Evolutionary conservation across 139 green algal genomes (phyloP).

Genomic region (Picochlorum costavermella): DNA sequence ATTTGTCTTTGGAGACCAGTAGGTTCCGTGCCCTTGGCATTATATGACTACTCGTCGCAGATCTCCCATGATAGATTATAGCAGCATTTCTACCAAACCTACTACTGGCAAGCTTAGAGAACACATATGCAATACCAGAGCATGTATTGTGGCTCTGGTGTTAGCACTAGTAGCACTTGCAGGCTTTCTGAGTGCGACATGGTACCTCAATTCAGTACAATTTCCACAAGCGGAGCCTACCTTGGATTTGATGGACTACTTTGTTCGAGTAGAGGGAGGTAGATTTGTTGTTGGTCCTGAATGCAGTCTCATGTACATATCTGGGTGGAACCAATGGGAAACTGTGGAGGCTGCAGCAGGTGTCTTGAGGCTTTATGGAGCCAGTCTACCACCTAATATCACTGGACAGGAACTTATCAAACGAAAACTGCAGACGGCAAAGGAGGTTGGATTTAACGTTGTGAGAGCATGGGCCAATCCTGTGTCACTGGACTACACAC

Average conservation of each 20-base stretch:
- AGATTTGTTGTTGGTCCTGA: constrained; percentile 28
- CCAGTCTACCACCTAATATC: constrained; percentile 28
- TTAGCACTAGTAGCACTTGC: too few relatives aligned
- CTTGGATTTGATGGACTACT: constrained; percentile 22
- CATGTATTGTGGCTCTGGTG: too few relatives aligned
- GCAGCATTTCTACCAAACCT: too few relatives aligned
- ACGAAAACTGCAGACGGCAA: constrained; percentile 27
- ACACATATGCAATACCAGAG: too few relatives aligned
- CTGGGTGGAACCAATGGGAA: constrained; percentile 43
- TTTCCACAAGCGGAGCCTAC: too few relatives aligned
- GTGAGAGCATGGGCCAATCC: constrained; percentile 33
- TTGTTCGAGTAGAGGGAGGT: constrained; percentile 24
- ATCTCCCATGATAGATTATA: too few relatives aligned
- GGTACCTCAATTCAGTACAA: too few relatives aligned
- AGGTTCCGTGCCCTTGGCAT: too few relatives aligned
- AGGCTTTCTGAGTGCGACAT: too few relatives aligned
- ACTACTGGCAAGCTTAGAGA: too few relatives aligned
- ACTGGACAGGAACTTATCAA: constrained; percentile 30
- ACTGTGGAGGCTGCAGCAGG: constrained; percentile 40
- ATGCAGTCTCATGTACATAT: constrained; percentile 30
- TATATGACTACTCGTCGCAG: too few relatives aligned
- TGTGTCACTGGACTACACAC: constrained; percentile 28
- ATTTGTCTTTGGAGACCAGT: too few relatives aligned
- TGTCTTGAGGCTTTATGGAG: constrained; percentile 37
- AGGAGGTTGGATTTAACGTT: constrained; percentile 25